Percentiles rank a stretch among this genome's conserved stretches.
Conservation (phyloP, 78 protist genomes). For the Planoprotostelium fungivorum region DNA sequence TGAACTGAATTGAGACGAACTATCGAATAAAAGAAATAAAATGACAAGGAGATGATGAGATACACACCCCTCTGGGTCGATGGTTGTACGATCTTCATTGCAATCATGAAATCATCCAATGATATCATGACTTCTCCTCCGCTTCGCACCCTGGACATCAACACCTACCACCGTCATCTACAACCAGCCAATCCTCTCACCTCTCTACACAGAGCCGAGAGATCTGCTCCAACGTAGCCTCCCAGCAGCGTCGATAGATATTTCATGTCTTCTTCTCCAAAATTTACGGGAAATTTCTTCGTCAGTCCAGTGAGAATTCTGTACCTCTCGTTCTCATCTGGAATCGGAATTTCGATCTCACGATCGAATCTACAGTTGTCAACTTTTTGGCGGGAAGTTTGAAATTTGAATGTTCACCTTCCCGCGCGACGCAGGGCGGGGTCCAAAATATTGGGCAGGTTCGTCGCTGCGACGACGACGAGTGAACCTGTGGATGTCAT, state of each 20-base stretch:
- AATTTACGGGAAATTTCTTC: conserved; percentile 12
- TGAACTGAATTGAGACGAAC: no score
- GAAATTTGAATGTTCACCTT: conserved; percentile 49
- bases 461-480: conserved; percentile 66
- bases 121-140: not conserved
- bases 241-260: conserved; percentile 15
- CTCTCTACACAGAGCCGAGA: conserved; percentile 46
- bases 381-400: not conserved
- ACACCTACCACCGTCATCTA: not conserved
- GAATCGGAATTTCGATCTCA: conserved; percentile 56
- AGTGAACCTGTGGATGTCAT: conserved; percentile 3
- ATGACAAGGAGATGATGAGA: no score
- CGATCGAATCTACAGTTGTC: conserved; percentile 23
- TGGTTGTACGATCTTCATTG: conserved; percentile 27
- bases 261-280: not conserved
- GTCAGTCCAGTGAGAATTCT: conserved; percentile 20
- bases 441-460: conserved; percentile 61
- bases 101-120: conserved; percentile 19
- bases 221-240: conserved; percentile 66
- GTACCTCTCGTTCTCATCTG: conserved; percentile 24
- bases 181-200: not conserved
- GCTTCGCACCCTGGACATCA: not conserved
- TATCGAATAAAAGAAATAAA: no score
- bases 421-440: conserved; percentile 73
- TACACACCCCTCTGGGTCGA: conserved; percentile 25